Percentiles rank a stretch among this genome's conserved stretches.
Evolutionary conservation across 2,329 filamentous ascomycete species (phyloP).

Genomic region (Penicillium olsonii): DNA sequence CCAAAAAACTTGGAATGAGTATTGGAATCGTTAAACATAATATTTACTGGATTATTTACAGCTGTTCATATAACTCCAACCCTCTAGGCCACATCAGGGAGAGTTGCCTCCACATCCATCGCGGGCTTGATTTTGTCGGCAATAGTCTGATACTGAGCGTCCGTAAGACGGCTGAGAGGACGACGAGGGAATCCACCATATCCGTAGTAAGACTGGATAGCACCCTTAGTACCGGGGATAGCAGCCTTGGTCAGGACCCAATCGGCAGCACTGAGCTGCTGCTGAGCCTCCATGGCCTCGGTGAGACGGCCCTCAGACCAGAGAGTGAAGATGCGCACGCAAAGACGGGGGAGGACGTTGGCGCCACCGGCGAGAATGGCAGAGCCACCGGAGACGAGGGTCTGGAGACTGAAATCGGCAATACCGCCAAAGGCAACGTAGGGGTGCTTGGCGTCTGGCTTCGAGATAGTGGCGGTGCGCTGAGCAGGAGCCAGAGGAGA

Average conservation of each 20-base stretch:
- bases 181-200: constrained; percentile 77
- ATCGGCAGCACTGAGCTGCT: constrained; percentile 73
- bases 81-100: constrained; percentile 39
- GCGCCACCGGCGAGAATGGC: constrained; percentile 86
- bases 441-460: constrained; percentile 35
- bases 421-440: constrained; percentile 91
- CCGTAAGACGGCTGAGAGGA: constrained; percentile 50
- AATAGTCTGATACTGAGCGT: constrained; percentile 31
- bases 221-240: constrained; percentile 82
- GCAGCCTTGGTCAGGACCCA: constrained; percentile 83
- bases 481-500: constrained; percentile 34
- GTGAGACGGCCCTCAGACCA: constrained; percentile 73
- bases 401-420: constrained; percentile 84
- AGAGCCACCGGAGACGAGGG: constrained; percentile 74
- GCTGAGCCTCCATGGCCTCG: constrained; percentile 75
- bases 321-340: constrained; percentile 77
- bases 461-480: constrained; percentile 28
- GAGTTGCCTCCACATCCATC: constrained; percentile 35
- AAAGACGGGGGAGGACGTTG: constrained; percentile 83
- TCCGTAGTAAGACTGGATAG: constrained; percentile 78
- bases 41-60: constrained; percentile 7
- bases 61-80: background rate
- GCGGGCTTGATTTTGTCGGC: constrained; percentile 38
- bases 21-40: background rate
- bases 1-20: background rate